phyloP scores from a whole-genome alignment of 2,329 filamentous ascomycete genomes.

The Dactylellina sp. region DNA sequence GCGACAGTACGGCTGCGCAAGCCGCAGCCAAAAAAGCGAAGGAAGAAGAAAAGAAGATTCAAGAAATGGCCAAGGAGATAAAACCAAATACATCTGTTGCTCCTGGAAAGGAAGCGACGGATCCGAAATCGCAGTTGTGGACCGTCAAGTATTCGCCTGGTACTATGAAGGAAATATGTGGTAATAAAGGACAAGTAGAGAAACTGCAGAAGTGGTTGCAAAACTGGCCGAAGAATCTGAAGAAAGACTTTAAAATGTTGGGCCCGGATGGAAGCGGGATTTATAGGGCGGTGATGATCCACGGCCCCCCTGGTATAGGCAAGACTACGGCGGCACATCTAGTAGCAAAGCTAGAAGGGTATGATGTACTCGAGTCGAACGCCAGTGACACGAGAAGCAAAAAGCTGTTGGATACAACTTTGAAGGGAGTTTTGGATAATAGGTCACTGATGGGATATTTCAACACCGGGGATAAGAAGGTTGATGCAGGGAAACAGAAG shows the following conservation, averaged over 20 bases:
- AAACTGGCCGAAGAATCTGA: slow-evolving; percentile 81
- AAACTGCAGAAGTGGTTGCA: slow-evolving; percentile 89
- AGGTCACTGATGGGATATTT: slow-evolving; percentile 94
- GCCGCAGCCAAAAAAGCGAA: slow-evolving; percentile 86
- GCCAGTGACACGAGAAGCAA: slow-evolving; percentile 97
- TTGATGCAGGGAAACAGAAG: slow-evolving; percentile 87
- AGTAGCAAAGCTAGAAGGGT: slow-evolving; percentile 90
- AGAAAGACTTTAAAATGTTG: slow-evolving; percentile 81
- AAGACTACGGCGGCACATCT: slow-evolving; percentile 98
- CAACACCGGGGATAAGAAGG: slow-evolving; percentile 81
- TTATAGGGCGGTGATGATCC: slow-evolving; percentile 91
- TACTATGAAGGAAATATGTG: slow-evolving; percentile 86
- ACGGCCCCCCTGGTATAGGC: slow-evolving; percentile 93
- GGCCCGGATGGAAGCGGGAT: slow-evolving; percentile 86
- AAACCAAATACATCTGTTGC: slow-evolving; percentile 67
- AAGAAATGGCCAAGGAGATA: slow-evolving; percentile 83
- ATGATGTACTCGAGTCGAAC: slow-evolving; percentile 93
- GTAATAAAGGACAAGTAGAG: slow-evolving; percentile 90
- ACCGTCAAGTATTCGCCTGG: slow-evolving; percentile 95
- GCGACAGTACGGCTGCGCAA: slow-evolving; percentile 86
- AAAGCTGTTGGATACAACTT: slow-evolving; percentile 87
- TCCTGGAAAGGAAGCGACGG: slow-evolving; percentile 63
- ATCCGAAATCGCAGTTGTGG: slow-evolving; percentile 78
- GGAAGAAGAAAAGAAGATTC: slow-evolving; percentile 84
- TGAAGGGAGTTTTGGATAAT: slow-evolving; percentile 92